Percentiles rank a stretch among this genome's conserved stretches.
Evolutionary conservation across 1,284 basidiomycete genomes (phyloP).

Genomic region (Fomitiporia mediterranea): DNA sequence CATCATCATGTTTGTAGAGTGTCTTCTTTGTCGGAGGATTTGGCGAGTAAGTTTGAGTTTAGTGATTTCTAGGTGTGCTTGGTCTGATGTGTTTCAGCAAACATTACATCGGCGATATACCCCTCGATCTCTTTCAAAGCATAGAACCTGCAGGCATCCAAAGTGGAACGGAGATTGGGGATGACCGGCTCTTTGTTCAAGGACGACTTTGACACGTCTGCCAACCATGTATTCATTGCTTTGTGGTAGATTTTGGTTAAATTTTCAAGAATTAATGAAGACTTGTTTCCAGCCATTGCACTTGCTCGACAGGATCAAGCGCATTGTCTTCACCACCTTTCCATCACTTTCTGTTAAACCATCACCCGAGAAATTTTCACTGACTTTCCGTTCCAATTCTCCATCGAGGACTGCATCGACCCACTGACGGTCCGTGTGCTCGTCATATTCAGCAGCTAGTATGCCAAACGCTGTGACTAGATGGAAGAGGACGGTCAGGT

Average conservation of each 20-base stretch:
- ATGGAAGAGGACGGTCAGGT: conserved; percentile 39
- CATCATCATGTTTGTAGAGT: conserved; percentile 30
- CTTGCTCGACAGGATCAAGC: background rate
- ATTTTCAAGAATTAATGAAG: background rate
- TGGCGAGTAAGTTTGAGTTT: conserved; percentile 42
- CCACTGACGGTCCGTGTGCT: conserved; percentile 44
- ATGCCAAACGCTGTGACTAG: conserved; percentile 44
- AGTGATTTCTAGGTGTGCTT: conserved; percentile 2
- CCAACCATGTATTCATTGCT: background rate
- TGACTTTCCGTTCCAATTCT: conserved; percentile 31
- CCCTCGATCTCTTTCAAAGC: conserved; percentile 44
- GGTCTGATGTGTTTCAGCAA: conserved; percentile 29
- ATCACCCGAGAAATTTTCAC: conserved; percentile 28
- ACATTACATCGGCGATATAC: conserved; percentile 57
- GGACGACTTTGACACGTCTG: background rate
- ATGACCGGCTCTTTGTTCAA: conserved; percentile 4
- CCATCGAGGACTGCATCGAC: conserved; percentile 32
- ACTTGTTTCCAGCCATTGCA: background rate
- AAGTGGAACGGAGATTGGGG: background rate
- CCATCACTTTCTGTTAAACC: conserved; percentile 2
- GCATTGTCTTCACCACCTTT: conserved; percentile 11
- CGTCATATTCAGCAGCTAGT: conserved; percentile 34
- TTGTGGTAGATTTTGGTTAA: background rate
- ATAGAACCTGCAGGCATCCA: background rate
- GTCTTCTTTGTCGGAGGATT: conserved; percentile 67